Evolutionary conservation across 31 red algal species (phyloP).

Genomic region (Odonthalia washingtoniensis): DNA sequence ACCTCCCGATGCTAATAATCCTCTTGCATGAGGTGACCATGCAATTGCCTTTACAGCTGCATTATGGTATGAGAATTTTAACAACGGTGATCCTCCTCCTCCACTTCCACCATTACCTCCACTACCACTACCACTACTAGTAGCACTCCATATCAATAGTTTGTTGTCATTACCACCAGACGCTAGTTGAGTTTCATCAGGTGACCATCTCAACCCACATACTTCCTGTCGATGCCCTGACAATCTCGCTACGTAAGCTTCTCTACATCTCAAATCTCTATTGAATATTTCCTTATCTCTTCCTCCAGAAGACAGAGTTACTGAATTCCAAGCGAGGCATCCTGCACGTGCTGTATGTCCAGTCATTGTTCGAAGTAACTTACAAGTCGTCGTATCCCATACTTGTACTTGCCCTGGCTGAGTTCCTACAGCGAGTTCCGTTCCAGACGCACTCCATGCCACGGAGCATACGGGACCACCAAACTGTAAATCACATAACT

Average conservation of each 20-base stretch:
- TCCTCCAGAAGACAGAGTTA: slow-evolving; percentile 53
- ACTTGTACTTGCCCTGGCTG: slow-evolving; percentile 72
- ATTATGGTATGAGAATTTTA: slow-evolving; percentile 68
- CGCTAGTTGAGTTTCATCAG: slow-evolving; percentile 83
- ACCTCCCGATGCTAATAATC: slow-evolving; percentile 79
- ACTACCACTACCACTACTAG: slow-evolving; percentile 6
- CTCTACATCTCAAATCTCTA: slow-evolving; percentile 68
- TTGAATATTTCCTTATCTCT: slow-evolving; percentile 79
- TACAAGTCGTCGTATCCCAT: slow-evolving; percentile 59
- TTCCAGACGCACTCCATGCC: slow-evolving; percentile 70
- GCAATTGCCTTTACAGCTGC: slow-evolving; percentile 97
- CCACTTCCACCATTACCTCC: slow-evolving; percentile 5
- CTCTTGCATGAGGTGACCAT: slow-evolving; percentile 87
- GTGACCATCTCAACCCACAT: slow-evolving; percentile 86
- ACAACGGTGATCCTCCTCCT: slow-evolving; percentile 6
- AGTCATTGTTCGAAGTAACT: slow-evolving; percentile 54
- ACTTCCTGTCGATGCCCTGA: slow-evolving; percentile 82
- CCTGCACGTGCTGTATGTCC: slow-evolving; percentile 84
- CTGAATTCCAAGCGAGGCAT: slow-evolving; percentile 75
- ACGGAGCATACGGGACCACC: slow-evolving; percentile 65
- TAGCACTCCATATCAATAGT: slow-evolving; percentile 80
- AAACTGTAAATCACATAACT: slow-evolving; percentile 75
- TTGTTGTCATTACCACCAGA: slow-evolving; percentile 94
- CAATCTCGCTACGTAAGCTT: slow-evolving; percentile 52
- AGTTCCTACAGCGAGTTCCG: slow-evolving; percentile 81